Conservation (phyloP, 257 asterid genomes). For the Eucommia ulmoides region DNA sequence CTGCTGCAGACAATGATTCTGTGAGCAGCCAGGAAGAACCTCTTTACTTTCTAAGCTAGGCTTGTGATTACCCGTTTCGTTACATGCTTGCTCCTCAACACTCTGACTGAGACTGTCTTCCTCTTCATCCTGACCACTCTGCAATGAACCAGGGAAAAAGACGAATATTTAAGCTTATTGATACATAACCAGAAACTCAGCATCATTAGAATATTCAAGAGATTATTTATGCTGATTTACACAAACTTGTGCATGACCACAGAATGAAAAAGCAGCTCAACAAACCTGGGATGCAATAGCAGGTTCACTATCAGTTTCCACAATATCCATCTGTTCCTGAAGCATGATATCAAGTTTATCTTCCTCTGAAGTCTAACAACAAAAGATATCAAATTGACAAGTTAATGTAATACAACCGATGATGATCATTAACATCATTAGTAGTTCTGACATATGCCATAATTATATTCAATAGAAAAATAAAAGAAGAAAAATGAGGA, state of each 20-base stretch:
- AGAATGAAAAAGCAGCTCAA: slow-evolving; percentile 1
- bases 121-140: slow-evolving; percentile 31
- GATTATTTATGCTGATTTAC: background rate
- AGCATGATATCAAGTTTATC: slow-evolving; percentile 18
- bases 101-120: slow-evolving; percentile 21
- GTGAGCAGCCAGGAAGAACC: slow-evolving; percentile 24
- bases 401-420: too few relatives aligned
- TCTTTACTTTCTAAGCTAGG: slow-evolving; percentile 23
- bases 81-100: slow-evolving; percentile 31
- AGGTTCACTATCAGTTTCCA: slow-evolving; percentile 26
- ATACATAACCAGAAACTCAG: background rate
- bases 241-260: background rate
- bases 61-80: slow-evolving; percentile 17
- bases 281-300: slow-evolving; percentile 34
- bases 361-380: slow-evolving; percentile 31
- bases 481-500: too few relatives aligned
- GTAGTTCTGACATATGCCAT: too few relatives aligned
- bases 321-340: slow-evolving; percentile 26
- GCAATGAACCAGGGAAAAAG: background rate
- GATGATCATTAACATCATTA: too few relatives aligned
- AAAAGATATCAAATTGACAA: too few relatives aligned
- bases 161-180: background rate
- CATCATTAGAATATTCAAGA: background rate
- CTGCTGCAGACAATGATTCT: slow-evolving; percentile 27
- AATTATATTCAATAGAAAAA: too few relatives aligned